Evolutionary conservation across 225 moss, liverwort and hornwort genomes (phyloP).

Genomic region (Lunularia cruciata): DNA sequence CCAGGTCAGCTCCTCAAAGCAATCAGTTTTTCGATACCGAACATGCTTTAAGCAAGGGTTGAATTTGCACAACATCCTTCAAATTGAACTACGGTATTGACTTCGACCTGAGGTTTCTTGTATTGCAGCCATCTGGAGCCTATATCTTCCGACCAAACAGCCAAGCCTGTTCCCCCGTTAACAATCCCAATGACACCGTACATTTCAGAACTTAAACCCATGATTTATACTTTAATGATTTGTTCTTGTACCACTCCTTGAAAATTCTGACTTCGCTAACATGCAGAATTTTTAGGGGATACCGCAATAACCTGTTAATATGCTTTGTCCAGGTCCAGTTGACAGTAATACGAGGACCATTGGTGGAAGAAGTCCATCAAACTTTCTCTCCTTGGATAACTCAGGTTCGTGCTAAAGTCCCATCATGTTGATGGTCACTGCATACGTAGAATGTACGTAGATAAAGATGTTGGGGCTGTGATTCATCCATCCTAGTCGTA

Average conservation of each 20-base stretch:
- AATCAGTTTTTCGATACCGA: too few relatives aligned
- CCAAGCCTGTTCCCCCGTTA: conserved; percentile 80
- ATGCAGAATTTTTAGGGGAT: too few relatives aligned
- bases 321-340: conserved; percentile 40
- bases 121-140: conserved; percentile 74
- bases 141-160: conserved; percentile 90
- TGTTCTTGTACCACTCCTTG: not conserved
- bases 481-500: too few relatives aligned
- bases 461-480: too few relatives aligned
- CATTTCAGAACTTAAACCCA: not conserved
- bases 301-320: too few relatives aligned
- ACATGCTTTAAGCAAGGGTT: too few relatives aligned
- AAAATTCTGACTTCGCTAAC: too few relatives aligned
- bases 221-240: not conserved
- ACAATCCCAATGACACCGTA: conserved; percentile 32
- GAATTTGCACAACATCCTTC: not conserved
- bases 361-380: conserved; percentile 97
- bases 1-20: too few relatives aligned
- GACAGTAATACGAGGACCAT: conserved; percentile 71
- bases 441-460: not conserved
- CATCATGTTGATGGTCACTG: too few relatives aligned
- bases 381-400: conserved; percentile 84
- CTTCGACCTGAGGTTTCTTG: not conserved
- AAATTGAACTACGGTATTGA: too few relatives aligned
- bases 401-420: conserved; percentile 66